Base-by-base conservation (phyloP, 2,329 filamentous ascomycete genomes). In the Hypoxylon sp. region DNA sequence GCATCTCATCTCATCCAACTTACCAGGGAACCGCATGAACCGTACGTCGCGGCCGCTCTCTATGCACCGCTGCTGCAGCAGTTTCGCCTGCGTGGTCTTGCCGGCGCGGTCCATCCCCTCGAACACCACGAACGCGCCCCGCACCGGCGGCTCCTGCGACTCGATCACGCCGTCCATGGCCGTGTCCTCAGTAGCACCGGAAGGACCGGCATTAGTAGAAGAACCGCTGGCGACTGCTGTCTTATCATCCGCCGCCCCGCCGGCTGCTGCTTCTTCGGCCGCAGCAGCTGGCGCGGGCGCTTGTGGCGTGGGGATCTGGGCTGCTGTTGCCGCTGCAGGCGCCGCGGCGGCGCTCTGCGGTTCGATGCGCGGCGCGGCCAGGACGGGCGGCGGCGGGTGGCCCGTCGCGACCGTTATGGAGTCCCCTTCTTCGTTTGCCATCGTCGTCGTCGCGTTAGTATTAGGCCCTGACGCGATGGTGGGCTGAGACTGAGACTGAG, bases 71-170 rank as follows among this genome's bases (percentile, higher is more conserved):
- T 85, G 77, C 77, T 85, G 83, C 52, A 97, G 81, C 47, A 88
- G 79, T 72, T 89, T 85, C 70, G 92, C 94, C 84, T 97, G 94
- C 32, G 93, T 97, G 20, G 93, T 94, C 84, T 97, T 97, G 58
- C 94, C 94, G 44, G 93, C 93, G 68, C 93, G 88, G 73, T 97
- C 94, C 65, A 97, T 83, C 1, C 94, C 94, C 80, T 97, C 94
- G 58, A 97, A 87, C 4, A 94, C 91, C 55, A 97, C 86, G 30
- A 97, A 85, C 11, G 89, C 87, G 48, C 93, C 93, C 48, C 90
- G 84, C 52, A 77, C 75, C 1, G 73, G 73, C 17, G 10, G 34
- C 22, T 46, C 30, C 56, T 17, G 22, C 34, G 34, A 39, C 49
- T 24, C 61, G 56, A 69, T 68, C 24, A 74, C 66, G 17, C 66